Evolutionary conservation across 768 basidiomycete species (phyloP).

Genomic region (Tricholoma bakamatsutake): DNA sequence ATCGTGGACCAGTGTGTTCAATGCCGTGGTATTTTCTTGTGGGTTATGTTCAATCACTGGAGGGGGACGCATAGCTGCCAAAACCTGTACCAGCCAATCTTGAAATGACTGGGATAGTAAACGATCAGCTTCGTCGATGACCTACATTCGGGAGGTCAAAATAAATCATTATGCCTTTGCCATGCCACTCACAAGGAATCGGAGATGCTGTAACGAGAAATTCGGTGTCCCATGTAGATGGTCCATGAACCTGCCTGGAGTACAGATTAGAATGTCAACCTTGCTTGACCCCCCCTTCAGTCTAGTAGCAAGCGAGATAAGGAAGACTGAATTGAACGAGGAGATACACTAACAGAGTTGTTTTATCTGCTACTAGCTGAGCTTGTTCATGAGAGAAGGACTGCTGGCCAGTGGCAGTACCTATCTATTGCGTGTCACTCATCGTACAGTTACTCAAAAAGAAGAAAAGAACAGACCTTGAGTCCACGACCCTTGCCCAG

Average conservation of each 20-base stretch:
- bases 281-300: conserved; percentile 83
- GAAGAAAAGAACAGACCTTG: conserved; percentile 46
- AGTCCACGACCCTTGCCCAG: conserved; percentile 81
- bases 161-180: conserved; percentile 1
- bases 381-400: conserved; percentile 90
- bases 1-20: conserved; percentile 31
- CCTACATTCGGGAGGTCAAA: conserved; percentile 35
- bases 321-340: not conserved
- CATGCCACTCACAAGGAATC: conserved; percentile 69
- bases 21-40: not conserved
- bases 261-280: conserved; percentile 92
- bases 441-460: not conserved
- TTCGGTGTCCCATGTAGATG: conserved; percentile 85
- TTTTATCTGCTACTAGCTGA: conserved; percentile 62
- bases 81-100: conserved; percentile 85
- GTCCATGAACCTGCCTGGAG: conserved; percentile 92
- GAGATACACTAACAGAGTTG: conserved; percentile 35
- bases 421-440: conserved; percentile 39
- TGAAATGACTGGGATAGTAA: conserved; percentile 93
- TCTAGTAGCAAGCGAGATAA: conserved; percentile 28
- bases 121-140: conserved; percentile 98
- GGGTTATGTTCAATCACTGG: not conserved
- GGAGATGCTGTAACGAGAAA: conserved; percentile 89
- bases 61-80: conserved; percentile 57
- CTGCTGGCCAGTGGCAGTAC: conserved; percentile 87